These are phyloP conservation scores for Nannochloris sp. DNA, from an alignment of 139 green algal species.

Conservation along the genomic window DNA sequence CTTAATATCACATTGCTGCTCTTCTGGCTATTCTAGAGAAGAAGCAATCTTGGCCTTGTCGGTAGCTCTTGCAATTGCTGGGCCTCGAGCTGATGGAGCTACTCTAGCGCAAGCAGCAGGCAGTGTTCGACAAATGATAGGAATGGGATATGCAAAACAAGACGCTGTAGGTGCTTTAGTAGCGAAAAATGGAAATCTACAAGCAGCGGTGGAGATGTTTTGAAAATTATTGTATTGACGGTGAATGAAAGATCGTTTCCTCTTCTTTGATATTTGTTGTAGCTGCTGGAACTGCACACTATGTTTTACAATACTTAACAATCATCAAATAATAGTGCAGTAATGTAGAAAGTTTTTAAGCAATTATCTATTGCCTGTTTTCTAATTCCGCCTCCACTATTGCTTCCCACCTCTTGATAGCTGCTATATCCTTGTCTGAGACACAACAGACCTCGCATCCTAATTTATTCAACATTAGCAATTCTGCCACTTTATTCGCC, in stretches of 20 bases:
- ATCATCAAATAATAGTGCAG: neutral
- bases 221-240: too few species aligned
- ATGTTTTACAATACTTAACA: slow-evolving; percentile 9
- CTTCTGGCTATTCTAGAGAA: neutral
- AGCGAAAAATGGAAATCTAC: neutral
- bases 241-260: too few species aligned
- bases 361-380: neutral
- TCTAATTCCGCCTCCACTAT: neutral
- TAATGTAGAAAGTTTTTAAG: neutral
- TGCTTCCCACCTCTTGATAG: slow-evolving; percentile 17
- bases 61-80: neutral
- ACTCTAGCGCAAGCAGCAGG: neutral
- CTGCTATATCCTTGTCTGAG: slow-evolving; percentile 10
- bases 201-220: neutral
- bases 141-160: neutral
- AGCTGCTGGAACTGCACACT: slow-evolving; percentile 9
- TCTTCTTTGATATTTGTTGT: too few species aligned
- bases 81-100: neutral
- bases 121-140: neutral
- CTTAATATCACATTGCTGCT: neutral
- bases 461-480: slow-evolving; percentile 40
- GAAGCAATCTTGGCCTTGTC: neutral
- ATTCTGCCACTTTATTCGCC: slow-evolving; percentile 41
- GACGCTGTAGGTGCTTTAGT: neutral
- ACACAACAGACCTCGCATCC: slow-evolving; percentile 42